These are phyloP conservation scores for Yarrowia sp. DNA, from an alignment of 805 yeast genomes.

Conservation along the genomic window DNA sequence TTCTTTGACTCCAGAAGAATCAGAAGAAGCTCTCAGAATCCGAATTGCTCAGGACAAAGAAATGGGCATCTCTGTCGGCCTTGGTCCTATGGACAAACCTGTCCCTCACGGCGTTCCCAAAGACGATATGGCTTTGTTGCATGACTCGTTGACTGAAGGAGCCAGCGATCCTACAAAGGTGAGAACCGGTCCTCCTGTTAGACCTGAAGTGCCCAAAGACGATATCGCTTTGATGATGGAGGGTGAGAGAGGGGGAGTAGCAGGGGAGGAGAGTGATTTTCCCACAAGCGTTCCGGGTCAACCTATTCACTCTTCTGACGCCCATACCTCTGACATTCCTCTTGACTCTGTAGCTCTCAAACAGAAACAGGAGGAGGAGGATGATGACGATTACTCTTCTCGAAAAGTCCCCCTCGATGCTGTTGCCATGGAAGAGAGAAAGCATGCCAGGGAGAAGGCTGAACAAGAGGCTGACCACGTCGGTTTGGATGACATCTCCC, in stretches of 20 bases:
- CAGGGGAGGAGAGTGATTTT: not conserved
- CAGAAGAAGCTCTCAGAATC: not conserved
- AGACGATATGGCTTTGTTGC: conserved; percentile 23
- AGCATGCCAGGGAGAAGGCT: not conserved
- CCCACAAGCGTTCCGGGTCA: not conserved
- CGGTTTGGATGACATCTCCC: not conserved
- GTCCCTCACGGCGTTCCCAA: conserved; percentile 6
- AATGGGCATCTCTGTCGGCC: conserved; percentile 11
- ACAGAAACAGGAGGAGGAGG: not conserved
- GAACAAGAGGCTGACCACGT: not conserved
- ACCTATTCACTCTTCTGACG: not conserved
- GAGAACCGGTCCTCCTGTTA: conserved; percentile 4
- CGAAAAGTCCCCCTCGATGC: conserved; percentile 11
- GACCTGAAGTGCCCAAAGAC: conserved; percentile 8
- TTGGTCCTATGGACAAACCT: conserved; percentile 21
- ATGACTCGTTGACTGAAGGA: not conserved
- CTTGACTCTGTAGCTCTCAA: conserved; percentile 6
- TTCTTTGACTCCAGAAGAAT: not conserved
- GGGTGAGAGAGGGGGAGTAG: conserved; percentile 1
- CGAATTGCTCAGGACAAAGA: not conserved
- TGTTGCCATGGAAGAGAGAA: conserved; percentile 18
- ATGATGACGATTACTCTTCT: not conserved
- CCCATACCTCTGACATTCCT: not conserved
- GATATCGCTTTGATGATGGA: conserved; percentile 22
- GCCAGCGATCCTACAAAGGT: not conserved